Conservation (phyloP, 805 yeast species). For the Sugiyamaella lignohabitans region DNA sequence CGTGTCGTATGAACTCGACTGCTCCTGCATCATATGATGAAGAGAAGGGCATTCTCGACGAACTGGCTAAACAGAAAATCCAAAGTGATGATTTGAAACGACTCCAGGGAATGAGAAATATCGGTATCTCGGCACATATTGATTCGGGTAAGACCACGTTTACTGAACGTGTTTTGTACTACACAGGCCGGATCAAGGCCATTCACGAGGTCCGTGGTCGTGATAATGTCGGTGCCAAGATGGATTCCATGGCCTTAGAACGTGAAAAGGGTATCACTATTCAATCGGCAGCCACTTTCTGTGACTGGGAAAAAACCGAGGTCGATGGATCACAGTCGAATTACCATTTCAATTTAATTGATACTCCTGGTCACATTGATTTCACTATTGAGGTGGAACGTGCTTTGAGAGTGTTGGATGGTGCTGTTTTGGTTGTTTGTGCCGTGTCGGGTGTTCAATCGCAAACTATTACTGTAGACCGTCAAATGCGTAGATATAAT, state of each 20-base stretch:
- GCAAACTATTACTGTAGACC: constrained; percentile 96
- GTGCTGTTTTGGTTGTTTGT: constrained; percentile 97
- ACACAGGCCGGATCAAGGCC: constrained; percentile 95
- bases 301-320: constrained; percentile 75
- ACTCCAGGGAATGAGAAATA: constrained; percentile 69
- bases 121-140: constrained; percentile 96
- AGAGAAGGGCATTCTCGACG: constrained; percentile 26
- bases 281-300: constrained; percentile 97
- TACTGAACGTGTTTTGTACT: constrained; percentile 92
- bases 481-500: constrained; percentile 97
- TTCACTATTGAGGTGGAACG: constrained; percentile 98
- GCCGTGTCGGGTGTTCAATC: constrained; percentile 98
- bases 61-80: constrained; percentile 23
- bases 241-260: constrained; percentile 99
- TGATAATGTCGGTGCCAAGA: constrained; percentile 97
- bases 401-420: constrained; percentile 95
- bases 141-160: constrained; percentile 98
- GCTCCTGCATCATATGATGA: constrained; percentile 22
- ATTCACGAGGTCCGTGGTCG: constrained; percentile 95
- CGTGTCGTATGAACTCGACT: background rate
- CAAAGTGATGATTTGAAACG: constrained; percentile 34
- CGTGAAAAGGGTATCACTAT: constrained; percentile 98
- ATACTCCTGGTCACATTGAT: constrained; percentile 98
- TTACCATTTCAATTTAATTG: constrained; percentile 90
- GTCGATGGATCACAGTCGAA: constrained; percentile 41